These are phyloP conservation scores for Friedmanniomyces simplex DNA, from an alignment of 495 filamentous ascomycete genomes.

Conservation along the genomic window DNA sequence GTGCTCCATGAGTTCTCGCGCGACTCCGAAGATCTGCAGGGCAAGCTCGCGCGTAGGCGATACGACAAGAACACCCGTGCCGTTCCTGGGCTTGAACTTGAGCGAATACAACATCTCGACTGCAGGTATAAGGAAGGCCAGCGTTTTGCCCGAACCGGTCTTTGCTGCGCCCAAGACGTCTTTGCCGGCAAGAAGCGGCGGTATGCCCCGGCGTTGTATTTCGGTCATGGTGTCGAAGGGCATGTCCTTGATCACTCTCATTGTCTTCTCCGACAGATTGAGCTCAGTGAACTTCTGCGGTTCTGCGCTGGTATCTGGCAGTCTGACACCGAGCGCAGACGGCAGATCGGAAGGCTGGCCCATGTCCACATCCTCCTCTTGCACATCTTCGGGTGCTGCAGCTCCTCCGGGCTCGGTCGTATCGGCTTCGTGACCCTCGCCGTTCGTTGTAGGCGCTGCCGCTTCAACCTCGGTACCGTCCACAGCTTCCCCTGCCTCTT, in stretches of 20 bases:
- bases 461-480: slow-evolving; percentile 6
- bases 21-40: slow-evolving; percentile 92
- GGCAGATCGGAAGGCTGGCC: slow-evolving; percentile 39
- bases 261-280: slow-evolving; percentile 74
- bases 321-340: slow-evolving; percentile 39
- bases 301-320: slow-evolving; percentile 45
- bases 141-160: slow-evolving; percentile 91
- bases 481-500: slow-evolving; percentile 12
- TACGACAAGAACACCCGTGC: slow-evolving; percentile 79
- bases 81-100: slow-evolving; percentile 74
- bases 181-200: slow-evolving; percentile 75
- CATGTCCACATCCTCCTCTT: slow-evolving; percentile 4
- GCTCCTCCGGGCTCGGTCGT: slow-evolving; percentile 7
- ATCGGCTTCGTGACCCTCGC: background rate
- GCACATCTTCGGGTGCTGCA: slow-evolving; percentile 7
- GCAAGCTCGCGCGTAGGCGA: slow-evolving; percentile 85
- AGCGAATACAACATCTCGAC: slow-evolving; percentile 88
- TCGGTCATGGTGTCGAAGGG: slow-evolving; percentile 92
- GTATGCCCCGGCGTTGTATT: slow-evolving; percentile 82
- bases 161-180: slow-evolving; percentile 96
- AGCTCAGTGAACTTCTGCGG: slow-evolving; percentile 68
- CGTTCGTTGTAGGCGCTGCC: background rate
- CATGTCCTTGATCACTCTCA: slow-evolving; percentile 75
- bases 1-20: slow-evolving; percentile 75
- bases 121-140: slow-evolving; percentile 89